Percentiles rank a stretch among this genome's conserved stretches.
Conservation (phyloP, 2,329 filamentous ascomycete species). For the Alternaria triticina region DNA sequence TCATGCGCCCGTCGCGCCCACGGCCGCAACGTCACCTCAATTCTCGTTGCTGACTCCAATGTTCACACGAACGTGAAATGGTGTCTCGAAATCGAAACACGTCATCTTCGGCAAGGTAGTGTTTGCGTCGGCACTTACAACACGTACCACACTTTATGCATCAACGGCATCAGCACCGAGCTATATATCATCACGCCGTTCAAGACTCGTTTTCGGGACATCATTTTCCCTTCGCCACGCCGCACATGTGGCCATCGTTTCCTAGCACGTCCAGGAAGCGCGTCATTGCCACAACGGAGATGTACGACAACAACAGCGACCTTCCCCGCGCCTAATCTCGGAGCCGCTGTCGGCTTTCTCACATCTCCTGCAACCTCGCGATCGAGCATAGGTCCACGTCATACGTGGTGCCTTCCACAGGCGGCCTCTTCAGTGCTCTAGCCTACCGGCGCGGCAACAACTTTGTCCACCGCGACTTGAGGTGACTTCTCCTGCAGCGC, state of each 20-base stretch:
- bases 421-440: not conserved
- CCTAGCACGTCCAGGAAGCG: not conserved
- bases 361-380: not conserved
- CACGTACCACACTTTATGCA: no score
- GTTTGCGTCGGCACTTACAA: not conserved
- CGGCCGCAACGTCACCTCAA: not conserved
- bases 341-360: not conserved
- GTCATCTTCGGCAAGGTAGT: not conserved
- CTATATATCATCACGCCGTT: not conserved
- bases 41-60: not conserved
- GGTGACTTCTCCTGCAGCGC: not conserved
- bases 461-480: not conserved
- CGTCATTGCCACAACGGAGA: not conserved
- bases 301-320: not conserved
- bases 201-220: not conserved
- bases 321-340: not conserved
- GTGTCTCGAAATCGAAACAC: no score
- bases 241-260: no score
- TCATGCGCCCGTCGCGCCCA: not conserved
- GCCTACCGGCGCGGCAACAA: not conserved
- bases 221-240: not conserved
- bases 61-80: not conserved
- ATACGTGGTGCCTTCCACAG: not conserved
- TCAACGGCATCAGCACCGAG: not conserved
- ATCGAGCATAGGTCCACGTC: not conserved